These are phyloP conservation scores for Phytophthora lateralis DNA, from an alignment of 352 stramenopile genomes.

Conservation along the genomic window DNA sequence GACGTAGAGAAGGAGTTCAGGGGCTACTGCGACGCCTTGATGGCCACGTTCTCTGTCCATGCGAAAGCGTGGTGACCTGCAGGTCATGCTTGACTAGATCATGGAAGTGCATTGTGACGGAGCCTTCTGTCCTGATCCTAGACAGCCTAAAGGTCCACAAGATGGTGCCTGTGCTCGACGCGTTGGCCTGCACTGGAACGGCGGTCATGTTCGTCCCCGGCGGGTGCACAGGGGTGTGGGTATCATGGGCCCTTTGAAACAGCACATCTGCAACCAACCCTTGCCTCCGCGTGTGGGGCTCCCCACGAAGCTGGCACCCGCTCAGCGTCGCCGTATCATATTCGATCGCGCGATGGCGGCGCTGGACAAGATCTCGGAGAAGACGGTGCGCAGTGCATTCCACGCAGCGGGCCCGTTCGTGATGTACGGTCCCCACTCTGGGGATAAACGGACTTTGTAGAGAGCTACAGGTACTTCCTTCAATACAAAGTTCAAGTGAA, in stretches of 20 bases:
- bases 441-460: background rate
- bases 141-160: background rate
- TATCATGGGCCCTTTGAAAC: background rate
- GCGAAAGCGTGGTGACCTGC: no score
- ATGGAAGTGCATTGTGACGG: no score
- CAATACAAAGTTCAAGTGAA: conserved; percentile 1
- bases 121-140: background rate
- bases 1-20: no score
- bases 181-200: background rate
- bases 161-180: background rate
- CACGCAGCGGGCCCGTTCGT: no score
- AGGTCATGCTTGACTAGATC: no score
- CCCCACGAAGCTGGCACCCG: background rate
- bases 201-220: background rate
- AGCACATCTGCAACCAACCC: background rate
- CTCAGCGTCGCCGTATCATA: background rate
- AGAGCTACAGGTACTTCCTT: background rate
- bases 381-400: conserved; percentile 1
- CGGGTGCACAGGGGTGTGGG: background rate
- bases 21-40: no score
- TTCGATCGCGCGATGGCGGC: background rate
- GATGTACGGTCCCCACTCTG: no score
- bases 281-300: background rate
- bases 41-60: no score
- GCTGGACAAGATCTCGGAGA: background rate